Conservation (phyloP, 352 stramenopile genomes). For the Pythium myriotylum region DNA sequence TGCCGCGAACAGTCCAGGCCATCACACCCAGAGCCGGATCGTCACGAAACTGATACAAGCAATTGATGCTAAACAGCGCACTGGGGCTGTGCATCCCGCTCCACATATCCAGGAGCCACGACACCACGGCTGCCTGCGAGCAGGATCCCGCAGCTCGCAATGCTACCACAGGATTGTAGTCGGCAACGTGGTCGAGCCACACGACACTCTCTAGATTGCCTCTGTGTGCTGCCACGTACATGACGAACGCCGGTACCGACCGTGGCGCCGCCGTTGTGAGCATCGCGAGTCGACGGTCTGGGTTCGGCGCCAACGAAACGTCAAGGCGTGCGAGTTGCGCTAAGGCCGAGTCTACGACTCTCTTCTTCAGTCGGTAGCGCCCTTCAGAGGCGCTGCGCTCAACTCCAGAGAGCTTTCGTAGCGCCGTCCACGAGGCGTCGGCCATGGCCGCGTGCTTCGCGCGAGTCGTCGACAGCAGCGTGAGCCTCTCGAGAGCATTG, state of each 20-base stretch:
- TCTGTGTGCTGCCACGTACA: neutral
- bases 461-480: neutral
- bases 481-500: neutral
- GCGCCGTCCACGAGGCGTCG: neutral
- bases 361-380: neutral
- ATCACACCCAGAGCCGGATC: neutral
- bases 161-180: neutral
- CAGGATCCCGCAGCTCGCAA: neutral
- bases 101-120: slow-evolving; percentile 1
- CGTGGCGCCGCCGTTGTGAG: neutral
- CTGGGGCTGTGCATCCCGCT: neutral
- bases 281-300: neutral
- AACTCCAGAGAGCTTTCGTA: neutral
- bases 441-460: neutral
- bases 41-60: neutral
- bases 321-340: neutral
- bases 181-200: slow-evolving; percentile 3
- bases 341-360: neutral
- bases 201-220: slow-evolving; percentile 5
- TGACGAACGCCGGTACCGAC: neutral
- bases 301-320: neutral
- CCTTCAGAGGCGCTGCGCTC: neutral
- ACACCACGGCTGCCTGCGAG: neutral
- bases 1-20: slow-evolving; percentile 1
- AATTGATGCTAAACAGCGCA: neutral